Evolutionary conservation across 2,329 filamentous ascomycete species (phyloP), one percentile per base, ranked within the genome.

Genomic region (Colletotrichum lupini): DNA sequence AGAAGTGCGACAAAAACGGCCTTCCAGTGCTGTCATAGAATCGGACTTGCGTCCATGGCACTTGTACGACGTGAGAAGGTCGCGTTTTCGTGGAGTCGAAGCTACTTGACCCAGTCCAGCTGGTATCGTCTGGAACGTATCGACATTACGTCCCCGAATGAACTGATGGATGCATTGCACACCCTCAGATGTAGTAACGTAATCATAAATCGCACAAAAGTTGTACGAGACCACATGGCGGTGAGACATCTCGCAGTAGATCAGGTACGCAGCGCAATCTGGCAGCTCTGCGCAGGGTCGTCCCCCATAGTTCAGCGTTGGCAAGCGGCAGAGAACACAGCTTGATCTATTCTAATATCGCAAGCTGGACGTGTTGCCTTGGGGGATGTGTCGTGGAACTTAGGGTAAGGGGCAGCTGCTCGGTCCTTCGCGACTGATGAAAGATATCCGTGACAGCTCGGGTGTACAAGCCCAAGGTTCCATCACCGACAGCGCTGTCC

Each of bases 221-320:
- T 57, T 11, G 24, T 11, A 55, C 37, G 24, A 14, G 37, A 59
- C 42, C 53, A 59, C 53, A 55, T 64, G 30, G 53, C 42, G 26
- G 61, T 71, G 56, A 72, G 61, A 70, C 61, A 58, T 55, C 19
- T 58, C 35, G 19, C 49, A 58, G 56, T 52, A 22, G 30, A 11
- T 49, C 60, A 66, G 67, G 71, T 67, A 66, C 49, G 67, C 61
- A 30, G 55, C 56, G 22, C n/a, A 42, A 73, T 71, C 61, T 53
- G 71, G 28, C 24, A 28, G 55, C 28, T 16, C 63, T 26, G 19
- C 32, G 22, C 57, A 7, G 9, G 46, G 19, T 5, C n/a, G 30
- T 16, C 19, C 67, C 49, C 46, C 46, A 14, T 16, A n/a, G 16
- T 37, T 32, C 55, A 19, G 3, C 19, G 37, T 8, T 42, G 32